These are phyloP conservation scores for Coleophoma crateriformis DNA, from an alignment of 2,329 filamentous ascomycete species.

Conservation along the genomic window DNA sequence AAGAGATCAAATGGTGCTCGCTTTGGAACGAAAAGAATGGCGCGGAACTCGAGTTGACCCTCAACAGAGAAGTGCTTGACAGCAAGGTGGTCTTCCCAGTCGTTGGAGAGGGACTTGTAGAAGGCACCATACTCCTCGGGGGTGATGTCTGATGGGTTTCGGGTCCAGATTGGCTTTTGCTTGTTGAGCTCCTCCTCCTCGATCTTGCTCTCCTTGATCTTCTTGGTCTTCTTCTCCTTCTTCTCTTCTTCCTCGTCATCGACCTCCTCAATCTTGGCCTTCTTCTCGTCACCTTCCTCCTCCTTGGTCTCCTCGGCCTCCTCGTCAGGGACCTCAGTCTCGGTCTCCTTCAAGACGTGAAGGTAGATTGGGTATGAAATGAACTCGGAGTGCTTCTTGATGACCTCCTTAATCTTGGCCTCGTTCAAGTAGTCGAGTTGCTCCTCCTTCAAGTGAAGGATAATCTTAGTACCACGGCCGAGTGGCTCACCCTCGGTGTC, in stretches of 20 bases:
- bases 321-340: conserved; percentile 98
- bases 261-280: conserved; percentile 91
- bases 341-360: conserved; percentile 97
- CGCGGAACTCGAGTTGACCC: conserved; percentile 99
- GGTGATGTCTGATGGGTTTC: conserved; percentile 92
- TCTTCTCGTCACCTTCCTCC: conserved; percentile 83
- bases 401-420: conserved; percentile 99
- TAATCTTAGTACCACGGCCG: conserved; percentile 94
- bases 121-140: conserved; percentile 97
- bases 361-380: conserved; percentile 99
- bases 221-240: conserved; percentile 98
- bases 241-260: conserved; percentile 81
- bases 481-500: conserved; percentile 89
- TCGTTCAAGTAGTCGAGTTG: conserved; percentile 98
- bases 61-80: conserved; percentile 99
- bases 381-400: conserved; percentile 99
- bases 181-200: conserved; percentile 99
- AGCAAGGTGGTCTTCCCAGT: conserved; percentile 98
- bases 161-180: conserved; percentile 99
- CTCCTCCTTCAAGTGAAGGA: conserved; percentile 99
- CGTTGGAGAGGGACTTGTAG: conserved; percentile 99
- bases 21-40: conserved; percentile 99
- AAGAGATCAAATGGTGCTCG: conserved; percentile 99
- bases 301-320: conserved; percentile 69
- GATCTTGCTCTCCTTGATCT: conserved; percentile 96